Conservation (phyloP, 345 rosid genomes). For the Camelina sativa region DNA sequence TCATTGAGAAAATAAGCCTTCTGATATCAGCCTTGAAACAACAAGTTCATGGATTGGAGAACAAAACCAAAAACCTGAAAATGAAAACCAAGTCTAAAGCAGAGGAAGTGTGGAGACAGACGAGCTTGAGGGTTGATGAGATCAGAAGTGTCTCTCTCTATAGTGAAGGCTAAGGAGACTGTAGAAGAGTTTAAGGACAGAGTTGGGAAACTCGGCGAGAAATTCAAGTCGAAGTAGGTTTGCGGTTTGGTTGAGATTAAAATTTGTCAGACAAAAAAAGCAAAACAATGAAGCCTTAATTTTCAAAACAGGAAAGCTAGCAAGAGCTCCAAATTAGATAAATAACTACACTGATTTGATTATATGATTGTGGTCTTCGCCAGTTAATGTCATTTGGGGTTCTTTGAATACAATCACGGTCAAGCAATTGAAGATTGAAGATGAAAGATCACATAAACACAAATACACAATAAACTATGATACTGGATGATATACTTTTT, state of each 20-base stretch:
- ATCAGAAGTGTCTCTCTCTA: slow-evolving; percentile 39
- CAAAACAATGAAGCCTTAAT: not conserved
- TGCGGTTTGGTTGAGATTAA: slow-evolving; percentile 7
- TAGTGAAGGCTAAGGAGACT: slow-evolving; percentile 49
- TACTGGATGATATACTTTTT: not conserved
- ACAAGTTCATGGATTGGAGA: slow-evolving; percentile 44
- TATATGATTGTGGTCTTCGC: not conserved
- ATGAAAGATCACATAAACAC: not conserved
- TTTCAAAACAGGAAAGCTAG: not conserved
- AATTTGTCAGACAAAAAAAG: not conserved
- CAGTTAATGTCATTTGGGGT: not conserved
- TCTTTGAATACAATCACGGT: not conserved
- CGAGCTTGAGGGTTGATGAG: slow-evolving; percentile 41
- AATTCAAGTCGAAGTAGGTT: slow-evolving; percentile 54
- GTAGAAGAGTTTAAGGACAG: slow-evolving; percentile 66
- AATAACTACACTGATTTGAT: not conserved
- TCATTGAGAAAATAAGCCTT: slow-evolving; percentile 52
- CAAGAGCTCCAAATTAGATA: not conserved
- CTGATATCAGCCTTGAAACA: slow-evolving; percentile 55
- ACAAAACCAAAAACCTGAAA: slow-evolving; percentile 45
- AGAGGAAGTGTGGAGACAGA: slow-evolving; percentile 42
- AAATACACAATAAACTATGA: not conserved
- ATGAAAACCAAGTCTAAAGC: slow-evolving; percentile 29
- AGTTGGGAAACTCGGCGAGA: slow-evolving; percentile 71
- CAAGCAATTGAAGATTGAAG: not conserved